These are phyloP conservation scores for Ophiocordyceps polyrhachis-furcata DNA, from an alignment of 2,329 filamentous ascomycete species.

Conservation along the genomic window DNA sequence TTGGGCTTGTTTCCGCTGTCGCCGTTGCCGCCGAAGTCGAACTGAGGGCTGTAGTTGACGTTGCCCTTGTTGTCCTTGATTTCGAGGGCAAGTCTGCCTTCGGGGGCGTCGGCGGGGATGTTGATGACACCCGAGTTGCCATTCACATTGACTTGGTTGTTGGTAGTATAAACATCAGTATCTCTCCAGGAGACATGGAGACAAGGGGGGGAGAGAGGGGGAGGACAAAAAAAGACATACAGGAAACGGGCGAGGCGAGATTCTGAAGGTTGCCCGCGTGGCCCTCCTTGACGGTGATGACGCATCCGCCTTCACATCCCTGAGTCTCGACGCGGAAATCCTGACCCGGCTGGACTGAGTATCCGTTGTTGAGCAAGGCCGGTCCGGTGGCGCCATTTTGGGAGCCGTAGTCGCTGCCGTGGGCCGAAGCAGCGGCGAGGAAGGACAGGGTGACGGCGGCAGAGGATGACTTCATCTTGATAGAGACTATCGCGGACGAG, in stretches of 20 bases:
- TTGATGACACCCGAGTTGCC: neutral
- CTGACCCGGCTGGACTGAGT: conserved; percentile 11
- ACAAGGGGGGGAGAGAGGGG: neutral
- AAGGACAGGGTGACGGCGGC: conserved; percentile 9
- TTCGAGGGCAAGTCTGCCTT: neutral
- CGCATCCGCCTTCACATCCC: conserved; percentile 15
- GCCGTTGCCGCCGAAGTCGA: neutral
- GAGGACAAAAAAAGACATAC: neutral
- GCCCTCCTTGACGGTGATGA: conserved; percentile 16
- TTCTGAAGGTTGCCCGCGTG: conserved; percentile 10
- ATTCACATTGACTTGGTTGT: conserved; percentile 11
- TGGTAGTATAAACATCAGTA: conserved; percentile 6
- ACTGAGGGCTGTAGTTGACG: neutral
- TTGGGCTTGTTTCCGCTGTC: neutral
- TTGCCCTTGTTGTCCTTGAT: neutral
- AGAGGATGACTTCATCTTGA: conserved; percentile 16
- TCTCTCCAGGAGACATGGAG: neutral
- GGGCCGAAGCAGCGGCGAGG: neutral
- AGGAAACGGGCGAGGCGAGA: neutral
- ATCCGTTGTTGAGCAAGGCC: conserved; percentile 13
- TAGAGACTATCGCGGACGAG: neutral
- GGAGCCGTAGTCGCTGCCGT: conserved; percentile 8
- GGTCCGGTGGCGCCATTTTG: conserved; percentile 8
- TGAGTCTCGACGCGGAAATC: conserved; percentile 14
- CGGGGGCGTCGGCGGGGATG: conserved; percentile 2